Evolutionary conservation across 2,329 filamentous ascomycete genomes (phyloP).

Genomic region (Samsoniella hepiali): DNA sequence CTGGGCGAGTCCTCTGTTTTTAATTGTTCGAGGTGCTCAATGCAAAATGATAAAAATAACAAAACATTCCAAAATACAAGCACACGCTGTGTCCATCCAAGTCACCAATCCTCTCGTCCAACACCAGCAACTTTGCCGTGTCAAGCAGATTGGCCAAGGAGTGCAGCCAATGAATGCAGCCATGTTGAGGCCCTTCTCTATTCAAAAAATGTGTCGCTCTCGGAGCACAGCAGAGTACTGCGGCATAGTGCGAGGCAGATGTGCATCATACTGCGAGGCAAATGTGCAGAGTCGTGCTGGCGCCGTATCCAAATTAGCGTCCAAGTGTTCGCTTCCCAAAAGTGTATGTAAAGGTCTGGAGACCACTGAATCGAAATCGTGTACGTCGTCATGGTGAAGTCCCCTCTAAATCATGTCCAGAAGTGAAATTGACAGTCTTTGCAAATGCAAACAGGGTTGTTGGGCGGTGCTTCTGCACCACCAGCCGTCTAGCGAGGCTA

Average conservation of each 20-base stretch:
- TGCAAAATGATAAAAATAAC: slow-evolving; percentile 10
- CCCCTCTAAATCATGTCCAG: slow-evolving; percentile 14
- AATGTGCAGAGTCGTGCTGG: not conserved
- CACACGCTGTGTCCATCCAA: not conserved
- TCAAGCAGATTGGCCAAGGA: not conserved
- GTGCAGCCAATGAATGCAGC: not conserved
- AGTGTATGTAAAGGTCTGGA: slow-evolving; percentile 11
- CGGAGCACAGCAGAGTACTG: not conserved
- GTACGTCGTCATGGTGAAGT: slow-evolving; percentile 16
- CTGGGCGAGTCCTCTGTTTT: slow-evolving; percentile 16
- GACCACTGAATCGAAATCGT: slow-evolving; percentile 17
- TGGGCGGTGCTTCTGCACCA: not conserved
- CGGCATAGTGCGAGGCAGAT: not conserved
- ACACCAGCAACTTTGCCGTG: slow-evolving; percentile 1
- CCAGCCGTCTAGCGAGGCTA: not conserved
- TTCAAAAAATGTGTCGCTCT: not conserved
- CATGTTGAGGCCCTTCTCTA: slow-evolving; percentile 5
- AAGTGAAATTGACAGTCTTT: not conserved
- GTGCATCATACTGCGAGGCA: not conserved
- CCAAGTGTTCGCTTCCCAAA: not conserved
- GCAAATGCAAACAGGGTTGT: not conserved
- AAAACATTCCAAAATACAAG: slow-evolving; percentile 13
- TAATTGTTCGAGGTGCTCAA: slow-evolving; percentile 11
- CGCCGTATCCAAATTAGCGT: slow-evolving; percentile 6
- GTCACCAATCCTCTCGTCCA: not conserved